A percentile compares a stretch with the other conserved stretches of the same genome.
These are phyloP conservation scores for Schrenkiella parvula DNA, from an alignment of 345 rosid genomes.

Conservation along the genomic window DNA sequence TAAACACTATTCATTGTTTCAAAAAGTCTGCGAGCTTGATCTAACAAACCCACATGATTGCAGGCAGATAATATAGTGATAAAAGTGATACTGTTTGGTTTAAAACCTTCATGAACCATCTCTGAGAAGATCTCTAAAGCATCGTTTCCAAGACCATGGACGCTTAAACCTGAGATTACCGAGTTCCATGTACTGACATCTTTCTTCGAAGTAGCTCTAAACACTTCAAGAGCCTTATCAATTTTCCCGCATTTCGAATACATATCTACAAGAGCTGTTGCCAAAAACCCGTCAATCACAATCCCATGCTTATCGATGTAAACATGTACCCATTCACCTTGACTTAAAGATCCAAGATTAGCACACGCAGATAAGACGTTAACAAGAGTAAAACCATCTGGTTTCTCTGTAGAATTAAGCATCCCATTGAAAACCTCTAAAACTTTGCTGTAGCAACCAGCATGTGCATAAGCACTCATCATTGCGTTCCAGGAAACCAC, in stretches of 20 bases:
- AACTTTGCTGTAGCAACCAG: slow-evolving; percentile 32
- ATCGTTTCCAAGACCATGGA: slow-evolving; percentile 39
- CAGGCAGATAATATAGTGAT: slow-evolving; percentile 48
- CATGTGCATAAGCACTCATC: slow-evolving; percentile 36
- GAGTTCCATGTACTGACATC: slow-evolving; percentile 56
- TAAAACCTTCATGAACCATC: slow-evolving; percentile 45
- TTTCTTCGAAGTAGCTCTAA: slow-evolving; percentile 32
- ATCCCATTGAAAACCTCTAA: slow-evolving; percentile 41
- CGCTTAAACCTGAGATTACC: slow-evolving; percentile 44
- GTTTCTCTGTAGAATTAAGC: slow-evolving; percentile 32
- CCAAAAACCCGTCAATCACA: slow-evolving; percentile 35
- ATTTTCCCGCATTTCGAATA: slow-evolving; percentile 51
- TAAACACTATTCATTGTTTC: slow-evolving; percentile 39
- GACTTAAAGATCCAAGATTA: slow-evolving; percentile 40
- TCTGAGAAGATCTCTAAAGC: slow-evolving; percentile 46
- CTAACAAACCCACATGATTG: slow-evolving; percentile 47
- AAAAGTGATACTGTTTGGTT: slow-evolving; percentile 43
- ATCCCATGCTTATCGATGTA: slow-evolving; percentile 40
- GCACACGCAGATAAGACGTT: slow-evolving; percentile 50
- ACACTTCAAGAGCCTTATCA: slow-evolving; percentile 47
- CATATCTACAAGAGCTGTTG: slow-evolving; percentile 56
- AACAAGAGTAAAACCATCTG: slow-evolving; percentile 41
- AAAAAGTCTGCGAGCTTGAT: slow-evolving; percentile 39
- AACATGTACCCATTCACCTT: slow-evolving; percentile 47
- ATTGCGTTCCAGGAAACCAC: slow-evolving; percentile 49